A percentile compares a stretch with the other conserved stretches of the same genome.
phyloP scores from a whole-genome alignment of 805 yeast genomes.

The Candida ortonii region DNA sequence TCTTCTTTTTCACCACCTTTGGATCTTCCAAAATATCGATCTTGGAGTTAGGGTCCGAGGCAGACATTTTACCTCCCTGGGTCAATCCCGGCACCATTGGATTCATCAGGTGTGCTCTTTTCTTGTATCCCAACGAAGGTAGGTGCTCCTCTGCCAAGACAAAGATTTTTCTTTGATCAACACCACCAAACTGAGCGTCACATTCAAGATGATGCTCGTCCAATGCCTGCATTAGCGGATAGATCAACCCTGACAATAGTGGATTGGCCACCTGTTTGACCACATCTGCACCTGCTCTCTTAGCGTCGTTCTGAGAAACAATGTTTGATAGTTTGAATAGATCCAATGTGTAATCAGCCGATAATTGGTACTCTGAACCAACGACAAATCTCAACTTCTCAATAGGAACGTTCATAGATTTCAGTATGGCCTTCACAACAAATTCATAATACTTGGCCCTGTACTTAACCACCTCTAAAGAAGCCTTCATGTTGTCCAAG shows the following conservation, averaged over 20 bases:
- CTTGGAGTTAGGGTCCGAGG: constrained; percentile 97
- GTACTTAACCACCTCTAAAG: constrained; percentile 83
- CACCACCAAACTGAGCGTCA: constrained; percentile 98
- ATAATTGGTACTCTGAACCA: constrained; percentile 88
- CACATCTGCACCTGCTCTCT: constrained; percentile 99
- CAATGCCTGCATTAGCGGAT: constrained; percentile 98
- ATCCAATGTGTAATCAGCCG: constrained; percentile 80
- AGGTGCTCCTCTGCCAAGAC: constrained; percentile 95
- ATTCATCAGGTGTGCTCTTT: constrained; percentile 98
- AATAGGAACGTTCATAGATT: constrained; percentile 85
- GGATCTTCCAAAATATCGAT: constrained; percentile 92
- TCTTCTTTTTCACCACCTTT: constrained; percentile 82
- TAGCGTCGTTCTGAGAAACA: constrained; percentile 93
- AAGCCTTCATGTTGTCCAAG: constrained; percentile 97
- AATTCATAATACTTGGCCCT: constrained; percentile 88
- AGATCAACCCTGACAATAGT: constrained; percentile 85
- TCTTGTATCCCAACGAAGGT: constrained; percentile 84
- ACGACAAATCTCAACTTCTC: constrained; percentile 79
- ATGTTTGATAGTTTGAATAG: constrained; percentile 78
- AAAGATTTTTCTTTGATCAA: constrained; percentile 96
- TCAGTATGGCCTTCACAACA: constrained; percentile 80
- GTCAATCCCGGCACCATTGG: constrained; percentile 97
- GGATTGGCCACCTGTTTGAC: constrained; percentile 97
- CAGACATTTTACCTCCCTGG: constrained; percentile 98
- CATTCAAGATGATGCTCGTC: constrained; percentile 88